These are phyloP conservation scores for Dothistroma pini DNA, from an alignment of 2,329 filamentous ascomycete genomes.

Conservation along the genomic window DNA sequence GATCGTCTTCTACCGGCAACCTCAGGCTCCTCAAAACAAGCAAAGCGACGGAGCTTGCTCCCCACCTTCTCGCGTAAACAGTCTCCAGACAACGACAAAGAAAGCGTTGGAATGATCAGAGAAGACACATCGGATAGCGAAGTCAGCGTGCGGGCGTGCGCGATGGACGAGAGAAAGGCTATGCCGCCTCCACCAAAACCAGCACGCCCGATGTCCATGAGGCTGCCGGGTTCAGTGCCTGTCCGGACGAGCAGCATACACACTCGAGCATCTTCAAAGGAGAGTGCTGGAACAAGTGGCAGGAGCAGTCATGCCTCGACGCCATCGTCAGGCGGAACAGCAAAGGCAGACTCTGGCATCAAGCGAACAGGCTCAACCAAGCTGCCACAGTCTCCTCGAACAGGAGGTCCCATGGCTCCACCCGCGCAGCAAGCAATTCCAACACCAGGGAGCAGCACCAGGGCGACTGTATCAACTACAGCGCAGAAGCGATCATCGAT, in stretches of 20 bases:
- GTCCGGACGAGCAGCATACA: slow-evolving; percentile 15
- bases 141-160: slow-evolving; percentile 10
- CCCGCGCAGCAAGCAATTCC: slow-evolving; percentile 16
- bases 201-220: slow-evolving; percentile 18
- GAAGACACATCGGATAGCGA: slow-evolving; percentile 25
- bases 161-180: slow-evolving; percentile 19
- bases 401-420: slow-evolving; percentile 9
- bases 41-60: slow-evolving; percentile 33
- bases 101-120: slow-evolving; percentile 15
- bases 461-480: slow-evolving; percentile 10
- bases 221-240: slow-evolving; percentile 18
- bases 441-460: slow-evolving; percentile 13
- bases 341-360: slow-evolving; percentile 11
- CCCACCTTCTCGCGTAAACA: slow-evolving; percentile 29
- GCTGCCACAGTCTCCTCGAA: slow-evolving; percentile 21
- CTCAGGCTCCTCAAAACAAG: slow-evolving; percentile 18
- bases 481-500: slow-evolving; percentile 26
- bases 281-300: slow-evolving; percentile 2
- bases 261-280: slow-evolving; percentile 19
- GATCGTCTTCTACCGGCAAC: background rate
- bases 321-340: background rate
- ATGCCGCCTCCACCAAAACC: slow-evolving; percentile 30
- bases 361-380: slow-evolving; percentile 27
- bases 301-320: background rate
- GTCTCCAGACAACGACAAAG: slow-evolving; percentile 21